Conservation (phyloP, 2,329 filamentous ascomycete genomes). For the Fusarium pseudoanthophilum region DNA sequence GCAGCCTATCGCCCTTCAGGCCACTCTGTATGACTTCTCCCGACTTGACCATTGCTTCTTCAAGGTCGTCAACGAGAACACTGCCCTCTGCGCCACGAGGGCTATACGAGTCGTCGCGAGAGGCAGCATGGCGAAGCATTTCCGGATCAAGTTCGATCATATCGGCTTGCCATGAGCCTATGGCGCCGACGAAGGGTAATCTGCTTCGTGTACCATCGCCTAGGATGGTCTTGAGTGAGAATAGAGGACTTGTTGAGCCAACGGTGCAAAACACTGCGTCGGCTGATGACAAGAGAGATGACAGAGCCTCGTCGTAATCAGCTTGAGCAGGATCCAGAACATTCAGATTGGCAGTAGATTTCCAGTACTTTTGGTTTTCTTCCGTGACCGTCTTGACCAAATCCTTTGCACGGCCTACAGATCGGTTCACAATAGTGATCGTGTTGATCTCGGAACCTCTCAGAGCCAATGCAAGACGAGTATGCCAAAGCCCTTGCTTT, state of each 20-base stretch:
- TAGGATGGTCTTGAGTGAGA: conserved; percentile 9
- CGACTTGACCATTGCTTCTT: conserved; percentile 70
- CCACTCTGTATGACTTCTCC: conserved; percentile 74
- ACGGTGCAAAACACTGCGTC: conserved; percentile 38
- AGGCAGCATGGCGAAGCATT: conserved; percentile 54
- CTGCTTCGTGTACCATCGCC: background rate
- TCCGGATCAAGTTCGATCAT: conserved; percentile 76
- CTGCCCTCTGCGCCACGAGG: background rate
- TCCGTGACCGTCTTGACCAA: conserved; percentile 13
- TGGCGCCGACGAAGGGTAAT: conserved; percentile 57
- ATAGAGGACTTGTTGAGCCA: conserved; percentile 28
- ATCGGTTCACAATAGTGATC: conserved; percentile 48
- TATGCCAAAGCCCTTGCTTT: conserved; percentile 78
- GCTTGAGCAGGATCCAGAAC: conserved; percentile 15
- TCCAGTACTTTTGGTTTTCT: conserved; percentile 34
- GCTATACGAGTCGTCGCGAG: conserved; percentile 1
- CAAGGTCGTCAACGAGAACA: conserved; percentile 65
- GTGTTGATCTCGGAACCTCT: conserved; percentile 39
- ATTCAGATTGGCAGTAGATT: conserved; percentile 5
- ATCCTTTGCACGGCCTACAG: background rate
- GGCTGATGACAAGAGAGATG: background rate
- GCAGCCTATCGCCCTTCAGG: conserved; percentile 65
- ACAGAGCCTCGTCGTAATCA: conserved; percentile 5
- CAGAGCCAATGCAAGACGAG: conserved; percentile 71
- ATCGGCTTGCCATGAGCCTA: conserved; percentile 66